Percentiles rank a stretch among this genome's conserved stretches.
phyloP scores from a whole-genome alignment of 2,329 filamentous ascomycete genomes.

The Ophiostoma sp. region DNA sequence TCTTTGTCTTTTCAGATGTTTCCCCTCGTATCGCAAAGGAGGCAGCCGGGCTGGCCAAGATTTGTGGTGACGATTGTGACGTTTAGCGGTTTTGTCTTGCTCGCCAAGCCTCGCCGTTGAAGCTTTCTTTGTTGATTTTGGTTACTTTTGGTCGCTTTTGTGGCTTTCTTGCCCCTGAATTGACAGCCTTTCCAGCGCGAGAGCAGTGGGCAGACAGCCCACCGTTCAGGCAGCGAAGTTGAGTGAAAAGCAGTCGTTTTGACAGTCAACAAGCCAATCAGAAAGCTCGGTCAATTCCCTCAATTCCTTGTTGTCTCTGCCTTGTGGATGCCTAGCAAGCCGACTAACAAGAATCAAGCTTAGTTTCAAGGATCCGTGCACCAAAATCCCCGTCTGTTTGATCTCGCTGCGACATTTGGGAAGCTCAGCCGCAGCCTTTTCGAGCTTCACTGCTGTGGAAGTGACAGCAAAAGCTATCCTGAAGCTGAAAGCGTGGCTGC shows the following conservation, averaged over 20 bases:
- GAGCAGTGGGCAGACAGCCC: not conserved
- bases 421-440: not conserved
- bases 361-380: constrained; percentile 2
- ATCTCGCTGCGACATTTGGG: not conserved
- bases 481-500: constrained; percentile 7
- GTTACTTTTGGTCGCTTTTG: not conserved
- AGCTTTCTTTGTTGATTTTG: not conserved
- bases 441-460: not conserved
- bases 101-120: constrained; percentile 6
- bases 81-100: not conserved
- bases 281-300: not conserved
- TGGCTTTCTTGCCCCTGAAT: constrained; percentile 9
- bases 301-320: constrained; percentile 4
- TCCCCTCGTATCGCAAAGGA: not conserved
- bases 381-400: not conserved
- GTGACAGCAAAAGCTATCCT: not conserved
- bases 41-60: constrained; percentile 10
- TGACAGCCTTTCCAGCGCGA: not conserved
- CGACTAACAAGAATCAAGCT: not conserved
- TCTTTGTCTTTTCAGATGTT: not conserved
- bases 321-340: constrained; percentile 15
- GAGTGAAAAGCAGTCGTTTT: not conserved
- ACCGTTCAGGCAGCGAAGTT: constrained; percentile 4
- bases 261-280: constrained; percentile 5
- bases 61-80: not conserved